These are phyloP conservation scores for Blumeria hordei DNA, from an alignment of 2,329 filamentous ascomycete genomes.

Conservation along the genomic window DNA sequence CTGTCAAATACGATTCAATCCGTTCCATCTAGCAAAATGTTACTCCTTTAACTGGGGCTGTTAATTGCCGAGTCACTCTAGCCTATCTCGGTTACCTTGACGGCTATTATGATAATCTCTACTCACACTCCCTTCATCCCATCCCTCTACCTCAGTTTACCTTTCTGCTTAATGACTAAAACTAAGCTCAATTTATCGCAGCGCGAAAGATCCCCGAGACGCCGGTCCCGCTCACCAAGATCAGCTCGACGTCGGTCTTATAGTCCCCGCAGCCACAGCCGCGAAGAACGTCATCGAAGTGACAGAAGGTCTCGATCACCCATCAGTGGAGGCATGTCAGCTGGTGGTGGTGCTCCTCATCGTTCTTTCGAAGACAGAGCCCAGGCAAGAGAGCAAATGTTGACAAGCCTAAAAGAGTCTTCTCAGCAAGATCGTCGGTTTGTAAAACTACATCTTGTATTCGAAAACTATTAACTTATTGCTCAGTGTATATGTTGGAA, in stretches of 20 bases:
- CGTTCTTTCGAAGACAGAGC: constrained; percentile 67
- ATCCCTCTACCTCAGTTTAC: not conserved
- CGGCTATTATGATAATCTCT: not conserved
- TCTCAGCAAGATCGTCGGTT: constrained; percentile 88
- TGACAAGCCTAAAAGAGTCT: constrained; percentile 77
- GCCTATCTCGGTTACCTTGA: not conserved
- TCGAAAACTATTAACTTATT: constrained; percentile 1
- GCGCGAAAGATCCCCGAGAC: constrained; percentile 67
- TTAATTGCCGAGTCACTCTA: not conserved
- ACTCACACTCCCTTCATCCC: not conserved
- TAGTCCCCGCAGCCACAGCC: constrained; percentile 54
- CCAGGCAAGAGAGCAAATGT: constrained; percentile 78
- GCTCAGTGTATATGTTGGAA: constrained; percentile 71
- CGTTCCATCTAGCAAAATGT: no score
- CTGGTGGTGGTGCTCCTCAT: constrained; percentile 29
- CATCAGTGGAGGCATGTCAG: constrained; percentile 22
- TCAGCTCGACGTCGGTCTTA: constrained; percentile 49
- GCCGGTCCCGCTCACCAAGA: constrained; percentile 60
- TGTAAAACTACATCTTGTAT: not conserved
- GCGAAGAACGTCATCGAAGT: constrained; percentile 51
- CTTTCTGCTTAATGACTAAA: constrained; percentile 9
- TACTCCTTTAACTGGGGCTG: no score
- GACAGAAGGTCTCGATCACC: constrained; percentile 64
- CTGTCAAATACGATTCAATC: no score
- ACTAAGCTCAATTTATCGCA: constrained; percentile 21